Conservation (phyloP, 768 basidiomycete species). For the Rhodotorula sphaerocarpa region DNA sequence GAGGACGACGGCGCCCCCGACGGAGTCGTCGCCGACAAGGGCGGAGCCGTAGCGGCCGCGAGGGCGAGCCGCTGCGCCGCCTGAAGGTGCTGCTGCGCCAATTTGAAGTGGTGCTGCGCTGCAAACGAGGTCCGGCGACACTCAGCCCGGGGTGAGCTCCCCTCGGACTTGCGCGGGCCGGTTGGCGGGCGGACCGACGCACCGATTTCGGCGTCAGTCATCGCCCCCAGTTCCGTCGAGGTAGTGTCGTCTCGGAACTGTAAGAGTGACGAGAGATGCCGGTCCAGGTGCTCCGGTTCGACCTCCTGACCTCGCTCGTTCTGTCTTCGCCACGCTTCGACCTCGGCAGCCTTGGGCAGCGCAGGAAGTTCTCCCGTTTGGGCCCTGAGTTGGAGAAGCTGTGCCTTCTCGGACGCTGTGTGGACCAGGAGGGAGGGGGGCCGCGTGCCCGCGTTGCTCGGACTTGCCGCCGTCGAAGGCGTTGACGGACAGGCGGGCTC, state of each 20-base stretch:
- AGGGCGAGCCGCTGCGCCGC: constrained; percentile 22
- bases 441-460: neutral
- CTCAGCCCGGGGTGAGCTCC: no score
- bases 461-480: neutral
- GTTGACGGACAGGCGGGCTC: neutral
- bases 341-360: neutral
- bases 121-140: neutral
- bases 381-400: no score
- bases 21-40: neutral
- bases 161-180: no score
- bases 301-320: neutral
- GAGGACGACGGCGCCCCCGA: neutral
- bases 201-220: constrained; percentile 28
- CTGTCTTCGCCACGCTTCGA: neutral
- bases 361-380: constrained; percentile 10
- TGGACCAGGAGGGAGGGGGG: neutral
- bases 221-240: neutral
- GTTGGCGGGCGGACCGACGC: neutral
- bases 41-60: neutral
- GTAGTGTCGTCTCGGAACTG: neutral
- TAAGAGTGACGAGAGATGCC: neutral
- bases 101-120: constrained; percentile 28
- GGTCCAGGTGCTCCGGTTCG: neutral
- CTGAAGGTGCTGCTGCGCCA: constrained; percentile 29
- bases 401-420: neutral